Conservation (phyloP, 306 rosid genomes). For the Chamaecrista fasciculata region DNA sequence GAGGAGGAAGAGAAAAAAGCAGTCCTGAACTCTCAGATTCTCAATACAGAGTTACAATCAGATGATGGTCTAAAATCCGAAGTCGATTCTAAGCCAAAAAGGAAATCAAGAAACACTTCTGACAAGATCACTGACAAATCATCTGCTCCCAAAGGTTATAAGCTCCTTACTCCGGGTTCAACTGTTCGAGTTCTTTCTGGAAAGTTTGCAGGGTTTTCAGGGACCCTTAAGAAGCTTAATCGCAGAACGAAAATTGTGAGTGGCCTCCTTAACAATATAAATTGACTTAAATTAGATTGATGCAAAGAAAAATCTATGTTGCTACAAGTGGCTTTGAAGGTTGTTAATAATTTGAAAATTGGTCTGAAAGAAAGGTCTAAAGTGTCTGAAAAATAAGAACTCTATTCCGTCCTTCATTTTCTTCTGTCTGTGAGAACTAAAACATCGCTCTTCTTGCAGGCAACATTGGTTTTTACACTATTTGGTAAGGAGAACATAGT, state of each 20-base stretch:
- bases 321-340: conserved; percentile 7
- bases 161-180: conserved; percentile 53
- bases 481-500: conserved; percentile 89
- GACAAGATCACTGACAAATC: conserved; percentile 29
- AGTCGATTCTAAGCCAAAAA: conserved; percentile 50
- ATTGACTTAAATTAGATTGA: conserved; percentile 21
- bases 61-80: conserved; percentile 29
- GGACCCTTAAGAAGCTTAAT: conserved; percentile 78
- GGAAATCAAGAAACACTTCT: conserved; percentile 41
- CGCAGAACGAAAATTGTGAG: conserved; percentile 69
- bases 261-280: conserved; percentile 13
- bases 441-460: conserved; percentile 62
- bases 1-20: conserved; percentile 55
- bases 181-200: conserved; percentile 68
- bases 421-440: conserved; percentile 19
- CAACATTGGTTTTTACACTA: conserved; percentile 66
- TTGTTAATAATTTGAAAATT: conserved; percentile 12
- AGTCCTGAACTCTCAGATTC: conserved; percentile 28
- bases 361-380: neutral
- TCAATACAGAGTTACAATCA: conserved; percentile 28
- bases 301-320: conserved; percentile 13
- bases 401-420: neutral
- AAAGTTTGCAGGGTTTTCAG: conserved; percentile 67
- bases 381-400: neutral
- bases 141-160: conserved; percentile 31